These are phyloP conservation scores for Fragaria iinumae DNA, from an alignment of 306 rosid genomes.

Conservation along the genomic window DNA sequence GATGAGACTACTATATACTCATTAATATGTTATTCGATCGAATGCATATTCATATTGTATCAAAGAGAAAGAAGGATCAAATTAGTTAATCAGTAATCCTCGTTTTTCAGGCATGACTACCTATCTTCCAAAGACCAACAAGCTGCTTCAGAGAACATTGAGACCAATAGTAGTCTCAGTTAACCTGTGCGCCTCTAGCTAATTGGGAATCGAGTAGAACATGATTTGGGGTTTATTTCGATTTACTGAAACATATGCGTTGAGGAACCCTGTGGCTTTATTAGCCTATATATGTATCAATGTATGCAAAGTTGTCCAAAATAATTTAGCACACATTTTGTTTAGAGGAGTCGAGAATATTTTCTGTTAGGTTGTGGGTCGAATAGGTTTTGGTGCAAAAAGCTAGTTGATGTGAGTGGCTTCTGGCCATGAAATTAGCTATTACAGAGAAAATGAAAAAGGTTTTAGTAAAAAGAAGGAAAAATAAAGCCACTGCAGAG, in stretches of 20 bases:
- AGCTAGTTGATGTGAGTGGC: too few relatives aligned
- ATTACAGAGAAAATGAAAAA: too few relatives aligned
- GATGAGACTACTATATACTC: too few relatives aligned
- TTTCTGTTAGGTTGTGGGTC: too few relatives aligned
- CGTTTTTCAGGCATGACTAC: conserved; percentile 13
- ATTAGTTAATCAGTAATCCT: neutral
- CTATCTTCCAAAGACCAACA: neutral
- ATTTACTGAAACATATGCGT: neutral
- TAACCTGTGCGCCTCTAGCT: neutral
- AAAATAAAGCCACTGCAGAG: too few relatives aligned
- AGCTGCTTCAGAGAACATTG: conserved; percentile 1
- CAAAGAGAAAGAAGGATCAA: neutral
- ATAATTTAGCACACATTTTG: neutral
- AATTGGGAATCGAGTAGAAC: neutral
- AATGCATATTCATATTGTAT: too few relatives aligned
- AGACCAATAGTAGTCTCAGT: neutral
- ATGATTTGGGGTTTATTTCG: neutral
- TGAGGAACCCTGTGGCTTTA: neutral
- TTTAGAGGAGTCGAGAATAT: too few relatives aligned
- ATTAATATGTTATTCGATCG: too few relatives aligned
- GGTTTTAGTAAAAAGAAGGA: too few relatives aligned
- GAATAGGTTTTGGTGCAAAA: too few relatives aligned
- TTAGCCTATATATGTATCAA: neutral
- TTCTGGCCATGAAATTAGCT: too few relatives aligned
- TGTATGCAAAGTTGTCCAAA: neutral